Base-by-base conservation (phyloP, 2,329 filamentous ascomycete genomes). In the Huntiella savannae region DNA sequence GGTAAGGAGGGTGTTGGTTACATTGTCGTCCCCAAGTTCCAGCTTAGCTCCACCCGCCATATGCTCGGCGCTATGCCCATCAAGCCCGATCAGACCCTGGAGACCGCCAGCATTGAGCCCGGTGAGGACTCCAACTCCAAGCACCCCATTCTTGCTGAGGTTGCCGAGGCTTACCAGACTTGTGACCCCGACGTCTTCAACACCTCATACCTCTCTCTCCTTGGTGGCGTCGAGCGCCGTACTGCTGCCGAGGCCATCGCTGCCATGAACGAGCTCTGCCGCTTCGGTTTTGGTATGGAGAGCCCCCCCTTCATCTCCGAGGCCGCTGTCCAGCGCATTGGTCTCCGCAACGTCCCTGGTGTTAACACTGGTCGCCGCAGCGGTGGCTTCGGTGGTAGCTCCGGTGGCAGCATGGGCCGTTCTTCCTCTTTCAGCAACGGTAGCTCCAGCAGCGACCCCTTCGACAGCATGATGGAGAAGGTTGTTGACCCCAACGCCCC, bases 1-100 rank as follows among this genome's bases (percentile, higher is more conserved):
- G 75, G 77, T 51, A 82, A 82, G 59, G 67, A 75, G 53, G 82
- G 82, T 39, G 67, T 82, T 55, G 81, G 78, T 48, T 84, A 73
- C 69, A 59, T 87, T 33, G 59, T 88, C 40, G 52, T 84, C 1
- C 64, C 73, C 1, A 60, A 72, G 8, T 55, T 66, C 11, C 77
- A 83, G 54, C 57, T 69, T 5, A 13, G 52, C 0, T 58, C 63
- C 39, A 64, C 73, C 3, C 65, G 71, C 39, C 54, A 56, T 7
- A 63, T 72, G 41, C 67, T 87, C 45, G 57, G 60, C 4, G 68
- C 68, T 3, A 64, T 86, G 11, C 77, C 78, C 11, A 66, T 85
- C 52, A 61, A 74, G 55, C 65, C 66, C 5, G 71, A 75, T 53
- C 55, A 60, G 4, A 62, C 62, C 0, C 58, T 84, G 1, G 59